phyloP scores from a whole-genome alignment of 1,284 basidiomycete species.

The Ganoderma boninense region DNA sequence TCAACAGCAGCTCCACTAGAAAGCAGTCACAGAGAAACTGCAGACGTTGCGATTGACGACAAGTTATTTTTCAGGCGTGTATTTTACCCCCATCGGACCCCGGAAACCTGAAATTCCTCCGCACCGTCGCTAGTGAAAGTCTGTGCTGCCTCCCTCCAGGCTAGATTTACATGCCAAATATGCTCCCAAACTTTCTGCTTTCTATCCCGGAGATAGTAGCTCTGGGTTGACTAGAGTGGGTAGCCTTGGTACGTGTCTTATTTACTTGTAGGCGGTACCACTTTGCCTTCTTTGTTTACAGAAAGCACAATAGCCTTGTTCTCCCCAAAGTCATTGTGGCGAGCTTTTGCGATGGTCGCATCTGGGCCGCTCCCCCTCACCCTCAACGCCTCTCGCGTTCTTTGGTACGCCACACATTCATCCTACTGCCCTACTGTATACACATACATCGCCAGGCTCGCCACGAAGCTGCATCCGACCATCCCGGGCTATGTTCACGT shows the following conservation, averaged over 20 bases:
- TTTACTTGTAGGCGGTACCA: background rate
- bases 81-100: too few species aligned
- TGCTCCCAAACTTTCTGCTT: background rate
- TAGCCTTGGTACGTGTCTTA: background rate
- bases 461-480: background rate
- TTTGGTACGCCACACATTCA: background rate
- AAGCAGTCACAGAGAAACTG: too few species aligned
- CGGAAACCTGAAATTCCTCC: too few species aligned
- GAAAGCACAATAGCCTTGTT: background rate
- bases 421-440: background rate
- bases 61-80: too few species aligned
- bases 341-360: background rate
- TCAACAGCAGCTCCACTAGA: too few species aligned
- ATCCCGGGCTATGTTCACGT: background rate
- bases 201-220: background rate
- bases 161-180: too few species aligned
- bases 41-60: too few species aligned
- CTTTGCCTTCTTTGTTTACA: background rate
- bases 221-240: background rate
- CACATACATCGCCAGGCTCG: background rate
- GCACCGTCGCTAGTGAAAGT: rapidly evolving
- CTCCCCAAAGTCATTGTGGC: background rate
- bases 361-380: background rate
- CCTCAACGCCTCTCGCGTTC: background rate
- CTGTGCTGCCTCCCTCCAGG: background rate